Conservation (phyloP, 2,329 filamentous ascomycete genomes). For the Alternaria burnsii region DNA sequence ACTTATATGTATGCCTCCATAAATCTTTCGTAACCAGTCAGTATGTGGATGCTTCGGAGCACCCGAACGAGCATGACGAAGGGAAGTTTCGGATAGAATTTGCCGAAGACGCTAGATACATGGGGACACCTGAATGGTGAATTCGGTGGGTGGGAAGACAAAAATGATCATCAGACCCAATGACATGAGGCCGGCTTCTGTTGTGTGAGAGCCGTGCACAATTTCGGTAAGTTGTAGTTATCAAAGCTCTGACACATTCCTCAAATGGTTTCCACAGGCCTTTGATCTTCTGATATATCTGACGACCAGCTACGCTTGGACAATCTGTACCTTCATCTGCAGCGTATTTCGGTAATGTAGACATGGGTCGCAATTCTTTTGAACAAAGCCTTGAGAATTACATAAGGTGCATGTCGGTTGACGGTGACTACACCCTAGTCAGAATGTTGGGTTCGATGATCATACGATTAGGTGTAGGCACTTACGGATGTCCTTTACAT, state of each 20-base stretch:
- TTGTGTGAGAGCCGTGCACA: neutral
- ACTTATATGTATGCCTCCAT: neutral
- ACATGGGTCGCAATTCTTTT: neutral
- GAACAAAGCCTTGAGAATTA: neutral
- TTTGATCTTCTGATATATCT: no score
- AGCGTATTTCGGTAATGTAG: neutral
- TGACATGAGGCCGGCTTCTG: neutral
- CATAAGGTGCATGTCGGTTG: neutral
- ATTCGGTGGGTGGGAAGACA: neutral
- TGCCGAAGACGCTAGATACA: neutral
- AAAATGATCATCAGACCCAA: neutral
- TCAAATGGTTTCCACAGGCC: neutral
- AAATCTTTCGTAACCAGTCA: neutral
- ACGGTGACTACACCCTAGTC: neutral
- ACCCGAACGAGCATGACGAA: neutral
- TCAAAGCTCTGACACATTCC: neutral
- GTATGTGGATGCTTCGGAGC: neutral
- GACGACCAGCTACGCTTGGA: neutral
- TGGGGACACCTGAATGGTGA: neutral
- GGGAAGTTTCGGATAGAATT: neutral
- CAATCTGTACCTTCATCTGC: neutral
- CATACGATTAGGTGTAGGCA: neutral
- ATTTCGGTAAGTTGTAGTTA: neutral
- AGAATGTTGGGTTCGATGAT: neutral
- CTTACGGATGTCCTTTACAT: constrained; percentile 1